Evolutionary conservation across 495 filamentous ascomycete genomes (phyloP), one percentile per base, ranked within the genome.

Genomic region (Penicillium maclennaniae): DNA sequence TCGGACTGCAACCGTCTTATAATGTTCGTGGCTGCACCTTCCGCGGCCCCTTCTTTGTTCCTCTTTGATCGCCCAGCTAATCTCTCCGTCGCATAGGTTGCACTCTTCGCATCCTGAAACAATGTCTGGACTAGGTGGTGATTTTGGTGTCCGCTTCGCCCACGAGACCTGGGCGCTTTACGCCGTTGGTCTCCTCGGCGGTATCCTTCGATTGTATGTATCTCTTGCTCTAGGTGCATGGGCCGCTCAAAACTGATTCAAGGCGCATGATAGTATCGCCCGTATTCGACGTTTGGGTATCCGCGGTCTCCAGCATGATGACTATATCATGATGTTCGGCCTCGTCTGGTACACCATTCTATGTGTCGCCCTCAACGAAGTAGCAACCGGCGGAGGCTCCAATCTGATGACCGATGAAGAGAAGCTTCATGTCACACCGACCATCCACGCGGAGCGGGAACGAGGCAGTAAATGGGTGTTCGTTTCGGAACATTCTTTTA

Each of bases 401-500:
- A 82, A 83, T 62, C 53, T 83, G 44, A 75, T 80, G 69, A 65
- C 61, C 3, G 56, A 65, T 1, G 74, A 77, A 23, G 69, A 79
- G 43, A 65, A 61, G 0, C 44, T 43, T 4, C 56, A 59, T 8
- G 54, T 82, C 38, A 80, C 75, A 1, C 64, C 65, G 2, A 40
- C 59, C 6, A 69, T 60, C n/a, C 61, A 69, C n/a, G 63, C 62
- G 14, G 76, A 78, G 49, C 67, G 79, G 26, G 68, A 69, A 1
- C 60, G 55, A 28, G 80, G 80, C 15, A 80, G 76, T 41, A 83
- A 83, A 70, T 79, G 78, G 71, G 79, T 82, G 6, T 71, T 80
- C 45, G 74, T 82, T 26, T 79, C 78, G 14, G 80, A 82, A 47
- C 72, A 80, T 58, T 66, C 69, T 6, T 81, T 81, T 59, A 50